These are phyloP conservation scores for Melastoma candidum DNA, from an alignment of 441 rosid species.

Conservation along the genomic window DNA sequence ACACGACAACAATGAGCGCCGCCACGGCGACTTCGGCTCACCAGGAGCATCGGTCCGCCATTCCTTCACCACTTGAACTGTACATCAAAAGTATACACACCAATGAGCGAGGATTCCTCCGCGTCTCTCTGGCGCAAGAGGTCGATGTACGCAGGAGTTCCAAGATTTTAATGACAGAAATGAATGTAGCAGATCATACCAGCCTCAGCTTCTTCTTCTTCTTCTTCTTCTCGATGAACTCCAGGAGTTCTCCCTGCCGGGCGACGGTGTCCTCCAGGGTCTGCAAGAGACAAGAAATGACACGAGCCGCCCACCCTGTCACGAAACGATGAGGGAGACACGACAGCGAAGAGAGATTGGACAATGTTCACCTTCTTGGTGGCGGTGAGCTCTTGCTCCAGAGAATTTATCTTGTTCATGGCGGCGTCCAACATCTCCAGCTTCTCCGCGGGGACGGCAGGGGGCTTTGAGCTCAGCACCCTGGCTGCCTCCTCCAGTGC, in stretches of 20 bases:
- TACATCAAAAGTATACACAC: too few species aligned
- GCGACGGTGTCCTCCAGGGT: slow-evolving; percentile 64
- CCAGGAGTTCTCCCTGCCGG: slow-evolving; percentile 59
- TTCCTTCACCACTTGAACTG: too few species aligned
- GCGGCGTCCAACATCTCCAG: slow-evolving; percentile 73
- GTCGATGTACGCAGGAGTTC: too few species aligned
- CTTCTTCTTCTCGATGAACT: slow-evolving; percentile 72
- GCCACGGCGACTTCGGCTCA: too few species aligned
- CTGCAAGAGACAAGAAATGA: slow-evolving; percentile 21
- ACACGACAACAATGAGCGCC: too few species aligned
- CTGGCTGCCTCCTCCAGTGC: slow-evolving; percentile 62
- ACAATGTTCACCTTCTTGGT: slow-evolving; percentile 51
- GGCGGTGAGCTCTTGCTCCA: slow-evolving; percentile 70
- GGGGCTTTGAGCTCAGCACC: slow-evolving; percentile 37
- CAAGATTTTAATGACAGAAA: too few species aligned
- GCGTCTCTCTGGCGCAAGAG: too few species aligned
- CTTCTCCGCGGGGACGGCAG: slow-evolving; percentile 55
- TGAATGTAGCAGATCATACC: slow-evolving; percentile 26
- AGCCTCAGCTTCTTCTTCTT: slow-evolving; percentile 36
- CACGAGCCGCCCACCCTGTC: neutral
- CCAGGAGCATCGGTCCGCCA: too few species aligned
- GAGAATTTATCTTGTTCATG: slow-evolving; percentile 37
- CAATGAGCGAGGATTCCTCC: too few species aligned
- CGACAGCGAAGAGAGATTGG: neutral
- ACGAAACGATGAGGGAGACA: neutral